Conservation (phyloP, 371 early-diverging fungal species). For the Apophysomyces elegans region DNA sequence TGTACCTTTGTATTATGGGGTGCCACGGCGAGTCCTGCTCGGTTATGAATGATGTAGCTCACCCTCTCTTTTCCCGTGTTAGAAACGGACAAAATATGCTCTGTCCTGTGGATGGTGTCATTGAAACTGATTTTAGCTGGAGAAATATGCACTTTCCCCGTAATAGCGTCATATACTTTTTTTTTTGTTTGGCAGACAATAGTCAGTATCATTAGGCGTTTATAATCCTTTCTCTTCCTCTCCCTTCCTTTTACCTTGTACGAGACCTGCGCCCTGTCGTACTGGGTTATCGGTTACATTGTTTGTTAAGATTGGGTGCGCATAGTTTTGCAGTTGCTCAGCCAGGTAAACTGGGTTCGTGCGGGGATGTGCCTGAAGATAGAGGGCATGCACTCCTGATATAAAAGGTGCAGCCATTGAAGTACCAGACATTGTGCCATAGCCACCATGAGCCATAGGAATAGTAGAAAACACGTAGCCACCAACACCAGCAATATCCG, state of each 20-base stretch:
- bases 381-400: conserved; percentile 66
- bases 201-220: neutral
- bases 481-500: conserved; percentile 67
- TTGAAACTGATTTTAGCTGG: conserved; percentile 70
- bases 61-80: conserved; percentile 57
- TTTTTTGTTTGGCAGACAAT: too few species aligned
- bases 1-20: conserved; percentile 36
- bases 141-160: conserved; percentile 45
- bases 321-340: conserved; percentile 52
- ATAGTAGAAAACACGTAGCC: conserved; percentile 71
- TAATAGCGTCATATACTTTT: conserved; percentile 58
- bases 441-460: conserved; percentile 36
- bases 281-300: conserved; percentile 32
- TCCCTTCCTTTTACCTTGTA: conserved; percentile 45
- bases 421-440: conserved; percentile 65
- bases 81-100: conserved; percentile 46
- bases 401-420: conserved; percentile 70
- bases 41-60: conserved; percentile 46
- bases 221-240: conserved; percentile 3
- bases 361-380: conserved; percentile 40
- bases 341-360: conserved; percentile 12
- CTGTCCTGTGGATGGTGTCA: conserved; percentile 44
- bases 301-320: conserved; percentile 24
- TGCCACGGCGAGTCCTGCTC: conserved; percentile 40
- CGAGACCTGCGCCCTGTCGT: conserved; percentile 76